Conservation (phyloP, 306 rosid species). For the Quillaja saponaria region DNA sequence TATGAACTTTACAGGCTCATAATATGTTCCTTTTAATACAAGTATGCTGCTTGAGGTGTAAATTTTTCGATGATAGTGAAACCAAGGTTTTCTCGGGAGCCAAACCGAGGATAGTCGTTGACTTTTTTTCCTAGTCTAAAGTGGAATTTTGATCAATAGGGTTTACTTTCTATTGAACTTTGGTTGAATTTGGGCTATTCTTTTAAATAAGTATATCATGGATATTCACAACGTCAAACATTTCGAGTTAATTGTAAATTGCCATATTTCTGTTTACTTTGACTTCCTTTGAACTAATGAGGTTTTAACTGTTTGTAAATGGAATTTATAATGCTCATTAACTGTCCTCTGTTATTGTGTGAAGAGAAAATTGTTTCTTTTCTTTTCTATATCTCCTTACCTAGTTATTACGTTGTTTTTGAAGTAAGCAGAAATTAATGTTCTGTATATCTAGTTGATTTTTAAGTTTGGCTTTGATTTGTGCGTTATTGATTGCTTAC, state of each 20-base stretch:
- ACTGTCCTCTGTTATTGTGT: no score
- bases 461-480: background rate
- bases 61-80: background rate
- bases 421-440: background rate
- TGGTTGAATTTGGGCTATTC: conserved; percentile 1
- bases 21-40: background rate
- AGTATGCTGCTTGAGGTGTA: background rate
- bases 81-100: no score
- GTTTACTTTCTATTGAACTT: background rate
- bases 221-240: background rate
- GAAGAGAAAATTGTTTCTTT: conserved; percentile 6
- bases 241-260: background rate
- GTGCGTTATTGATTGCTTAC: background rate
- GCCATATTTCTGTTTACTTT: background rate
- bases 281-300: background rate
- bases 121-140: conserved; percentile 3
- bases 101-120: no score
- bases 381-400: background rate
- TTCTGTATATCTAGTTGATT: no score
- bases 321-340: background rate
- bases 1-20: background rate
- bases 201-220: background rate
- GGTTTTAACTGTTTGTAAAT: conserved; percentile 3
- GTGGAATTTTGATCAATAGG: background rate
- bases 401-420: background rate